Percentiles rank a stretch among this genome's conserved stretches.
phyloP scores from a whole-genome alignment of 495 filamentous ascomycete genomes.

The Xylaria grammica region DNA sequence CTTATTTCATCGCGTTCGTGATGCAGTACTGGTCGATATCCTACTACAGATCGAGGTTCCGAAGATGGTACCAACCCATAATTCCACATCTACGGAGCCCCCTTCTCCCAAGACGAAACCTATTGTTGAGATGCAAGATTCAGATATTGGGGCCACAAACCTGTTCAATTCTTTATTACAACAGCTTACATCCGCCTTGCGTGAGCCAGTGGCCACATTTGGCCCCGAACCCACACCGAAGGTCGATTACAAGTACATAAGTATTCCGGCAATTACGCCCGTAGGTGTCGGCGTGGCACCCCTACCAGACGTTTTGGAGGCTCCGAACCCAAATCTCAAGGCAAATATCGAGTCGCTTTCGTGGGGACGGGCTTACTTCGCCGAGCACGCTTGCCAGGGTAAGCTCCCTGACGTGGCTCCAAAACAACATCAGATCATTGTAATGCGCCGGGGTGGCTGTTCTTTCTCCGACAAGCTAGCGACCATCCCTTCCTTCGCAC shows the following conservation, averaged over 20 bases:
- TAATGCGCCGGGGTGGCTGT: constrained; percentile 85
- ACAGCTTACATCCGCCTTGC: constrained; percentile 61
- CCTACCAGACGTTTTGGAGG: constrained; percentile 69
- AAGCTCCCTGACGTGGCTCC: constrained; percentile 65
- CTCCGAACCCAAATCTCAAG: constrained; percentile 51
- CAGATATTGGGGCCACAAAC: constrained; percentile 34
- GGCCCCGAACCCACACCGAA: constrained; percentile 38
- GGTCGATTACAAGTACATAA: constrained; percentile 47
- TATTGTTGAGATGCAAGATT: constrained; percentile 47
- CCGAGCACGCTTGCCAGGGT: constrained; percentile 68
- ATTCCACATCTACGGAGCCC: constrained; percentile 30
- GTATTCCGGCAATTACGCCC: constrained; percentile 70
- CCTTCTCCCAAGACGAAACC: constrained; percentile 18
- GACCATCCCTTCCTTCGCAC: constrained; percentile 79
- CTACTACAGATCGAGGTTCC: constrained; percentile 39
- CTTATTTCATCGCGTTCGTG: constrained; percentile 78
- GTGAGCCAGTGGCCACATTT: constrained; percentile 47
- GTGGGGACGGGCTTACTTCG: constrained; percentile 75
- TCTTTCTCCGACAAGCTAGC: constrained; percentile 81
- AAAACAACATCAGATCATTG: constrained; percentile 75
- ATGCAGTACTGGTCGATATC: constrained; percentile 74
- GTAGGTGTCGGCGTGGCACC: constrained; percentile 78
- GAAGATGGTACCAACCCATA: constrained; percentile 22
- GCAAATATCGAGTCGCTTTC: constrained; percentile 47
- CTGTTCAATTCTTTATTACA: constrained; percentile 64